Conservation (phyloP, 2,329 filamentous ascomycete genomes). For the Fusarium brachygibbosum region DNA sequence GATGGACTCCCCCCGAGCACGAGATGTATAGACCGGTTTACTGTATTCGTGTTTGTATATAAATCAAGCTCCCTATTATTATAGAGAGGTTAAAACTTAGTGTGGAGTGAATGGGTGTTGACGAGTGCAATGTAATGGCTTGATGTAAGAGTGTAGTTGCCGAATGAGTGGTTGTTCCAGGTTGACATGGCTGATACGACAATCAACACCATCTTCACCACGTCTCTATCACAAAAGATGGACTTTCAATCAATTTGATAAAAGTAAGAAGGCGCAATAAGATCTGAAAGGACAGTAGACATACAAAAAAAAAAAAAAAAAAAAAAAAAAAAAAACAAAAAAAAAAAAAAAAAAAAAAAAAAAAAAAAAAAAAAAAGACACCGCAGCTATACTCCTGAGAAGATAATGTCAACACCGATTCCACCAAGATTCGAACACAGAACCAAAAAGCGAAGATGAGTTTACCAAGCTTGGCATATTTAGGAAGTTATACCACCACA, state of each 20-base stretch:
- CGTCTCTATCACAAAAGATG: neutral
- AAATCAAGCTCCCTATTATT: no score
- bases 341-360: no score
- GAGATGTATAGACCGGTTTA: no score
- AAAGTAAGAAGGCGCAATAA: no score
- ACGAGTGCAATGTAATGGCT: neutral
- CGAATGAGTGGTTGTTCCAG: neutral
- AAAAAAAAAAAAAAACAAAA: neutral
- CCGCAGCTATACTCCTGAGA: neutral
- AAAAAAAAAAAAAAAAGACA: neutral
- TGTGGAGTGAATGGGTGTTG: neutral
- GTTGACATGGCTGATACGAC: neutral
- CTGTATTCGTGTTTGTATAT: no score
- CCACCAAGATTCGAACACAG: neutral
- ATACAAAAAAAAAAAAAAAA: no score
- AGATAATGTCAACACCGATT: neutral
- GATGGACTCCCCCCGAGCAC: no score
- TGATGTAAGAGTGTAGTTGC: neutral
- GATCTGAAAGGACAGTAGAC: no score
- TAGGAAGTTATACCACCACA: slow-evolving; percentile 1
- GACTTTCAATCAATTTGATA: neutral
- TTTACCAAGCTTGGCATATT: neutral
- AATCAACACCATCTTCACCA: neutral
- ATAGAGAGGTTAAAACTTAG: no score
- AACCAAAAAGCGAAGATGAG: slow-evolving; percentile 4